Evolutionary conservation across 805 yeast species (phyloP).

Genomic region (Hanseniaspora valbyensis): DNA sequence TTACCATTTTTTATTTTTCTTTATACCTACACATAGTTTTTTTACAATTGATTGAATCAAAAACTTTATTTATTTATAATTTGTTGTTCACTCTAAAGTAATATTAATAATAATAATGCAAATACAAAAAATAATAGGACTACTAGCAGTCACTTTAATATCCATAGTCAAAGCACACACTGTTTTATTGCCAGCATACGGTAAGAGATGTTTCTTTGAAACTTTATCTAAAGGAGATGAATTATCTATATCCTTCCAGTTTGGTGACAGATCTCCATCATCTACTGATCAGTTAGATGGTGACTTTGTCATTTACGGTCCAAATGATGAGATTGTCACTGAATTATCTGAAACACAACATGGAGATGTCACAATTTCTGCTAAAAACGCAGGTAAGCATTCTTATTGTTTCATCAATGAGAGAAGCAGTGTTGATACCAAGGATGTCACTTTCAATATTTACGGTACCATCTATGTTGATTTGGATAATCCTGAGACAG

Average conservation of each 20-base stretch:
- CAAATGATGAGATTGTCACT: conserved; percentile 37
- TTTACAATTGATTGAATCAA: no score
- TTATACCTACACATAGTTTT: no score
- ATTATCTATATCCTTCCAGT: conserved; percentile 80
- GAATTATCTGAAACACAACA: conserved; percentile 53
- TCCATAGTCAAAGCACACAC: conserved; percentile 48
- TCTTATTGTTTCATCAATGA: conserved; percentile 89
- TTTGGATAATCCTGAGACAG: conserved; percentile 59
- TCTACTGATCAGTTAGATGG: conserved; percentile 53
- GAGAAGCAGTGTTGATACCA: conserved; percentile 54
- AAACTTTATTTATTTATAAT: no score
- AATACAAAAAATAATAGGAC: not conserved
- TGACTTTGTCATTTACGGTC: conserved; percentile 52
- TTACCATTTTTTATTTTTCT: no score
- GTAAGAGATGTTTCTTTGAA: conserved; percentile 83
- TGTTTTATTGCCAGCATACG: conserved; percentile 69
- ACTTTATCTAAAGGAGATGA: conserved; percentile 72
- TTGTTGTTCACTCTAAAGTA: no score
- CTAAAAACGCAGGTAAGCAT: conserved; percentile 60
- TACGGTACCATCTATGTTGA: conserved; percentile 87
- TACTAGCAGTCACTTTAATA: conserved; percentile 11
- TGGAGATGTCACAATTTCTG: conserved; percentile 64
- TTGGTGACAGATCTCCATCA: conserved; percentile 74
- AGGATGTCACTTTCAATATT: conserved; percentile 89
- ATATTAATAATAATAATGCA: not conserved